phyloP scores from a whole-genome alignment of 805 yeast genomes.

The Wickerhamomyces mucosus region DNA sequence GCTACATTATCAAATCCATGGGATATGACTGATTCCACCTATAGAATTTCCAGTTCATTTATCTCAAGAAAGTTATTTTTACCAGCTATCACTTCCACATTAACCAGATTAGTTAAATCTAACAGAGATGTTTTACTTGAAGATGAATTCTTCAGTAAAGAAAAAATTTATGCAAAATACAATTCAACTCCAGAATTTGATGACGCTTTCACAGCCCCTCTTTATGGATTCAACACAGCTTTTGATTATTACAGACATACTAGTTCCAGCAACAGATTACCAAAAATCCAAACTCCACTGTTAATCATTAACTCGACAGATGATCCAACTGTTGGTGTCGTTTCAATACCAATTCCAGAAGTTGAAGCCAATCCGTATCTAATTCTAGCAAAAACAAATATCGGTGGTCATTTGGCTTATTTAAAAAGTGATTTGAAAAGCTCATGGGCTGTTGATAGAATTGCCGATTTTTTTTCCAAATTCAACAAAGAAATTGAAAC shows the following conservation, averaged over 20 bases:
- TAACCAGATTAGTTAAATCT: conserved; percentile 34
- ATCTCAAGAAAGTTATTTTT: conserved; percentile 33
- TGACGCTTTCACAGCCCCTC: conserved; percentile 46
- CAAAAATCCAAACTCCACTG: conserved; percentile 51
- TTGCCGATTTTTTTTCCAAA: conserved; percentile 30
- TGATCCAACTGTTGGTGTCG: conserved; percentile 55
- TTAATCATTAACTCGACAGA: conserved; percentile 52
- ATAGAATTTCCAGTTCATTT: conserved; percentile 29
- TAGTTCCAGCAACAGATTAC: conserved; percentile 47
- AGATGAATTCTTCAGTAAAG: conserved; percentile 23
- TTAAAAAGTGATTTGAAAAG: conserved; percentile 29
- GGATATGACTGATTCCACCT: conserved; percentile 53
- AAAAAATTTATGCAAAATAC: conserved; percentile 26
- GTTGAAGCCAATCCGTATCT: conserved; percentile 48
- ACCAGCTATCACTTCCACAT: conserved; percentile 30
- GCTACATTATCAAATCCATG: conserved; percentile 60
- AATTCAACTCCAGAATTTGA: conserved; percentile 49
- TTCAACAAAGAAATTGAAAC: conserved; percentile 26
- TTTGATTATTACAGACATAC: conserved; percentile 57
- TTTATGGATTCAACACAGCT: conserved; percentile 56
- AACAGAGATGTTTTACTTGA: conserved; percentile 28
- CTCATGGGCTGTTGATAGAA: conserved; percentile 38
- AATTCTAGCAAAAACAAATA: conserved; percentile 44
- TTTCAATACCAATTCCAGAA: conserved; percentile 41
- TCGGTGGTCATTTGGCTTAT: conserved; percentile 67